Conservation (phyloP, 306 rosid species). For the Vachellia pachyceras region DNA sequence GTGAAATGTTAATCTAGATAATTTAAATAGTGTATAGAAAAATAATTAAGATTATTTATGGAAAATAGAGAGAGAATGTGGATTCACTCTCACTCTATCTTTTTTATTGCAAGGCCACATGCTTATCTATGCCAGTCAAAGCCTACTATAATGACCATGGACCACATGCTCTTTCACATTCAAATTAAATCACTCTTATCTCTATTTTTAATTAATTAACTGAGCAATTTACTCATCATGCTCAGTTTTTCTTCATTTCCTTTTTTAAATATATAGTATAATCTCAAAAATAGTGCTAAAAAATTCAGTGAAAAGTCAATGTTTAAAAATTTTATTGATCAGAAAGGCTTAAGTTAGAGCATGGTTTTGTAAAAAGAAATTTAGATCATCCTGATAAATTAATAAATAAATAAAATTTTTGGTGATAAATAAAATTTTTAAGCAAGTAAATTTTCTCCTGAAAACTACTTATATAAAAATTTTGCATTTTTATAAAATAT, state of each 20-base stretch:
- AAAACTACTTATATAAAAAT: not conserved
- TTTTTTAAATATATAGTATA: too few species aligned
- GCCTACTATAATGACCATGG: not conserved
- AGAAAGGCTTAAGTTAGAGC: too few species aligned
- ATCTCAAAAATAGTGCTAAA: too few species aligned
- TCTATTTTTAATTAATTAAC: not conserved
- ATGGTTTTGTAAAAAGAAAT: too few species aligned
- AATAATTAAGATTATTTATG: not conserved
- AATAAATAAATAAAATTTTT: too few species aligned
- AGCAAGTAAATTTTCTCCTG: too few species aligned
- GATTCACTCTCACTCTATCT: not conserved
- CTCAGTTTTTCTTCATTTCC: too few species aligned
- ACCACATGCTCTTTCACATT: not conserved
- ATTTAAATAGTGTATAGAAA: not conserved
- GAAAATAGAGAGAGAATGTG: not conserved
- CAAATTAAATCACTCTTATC: not conserved
- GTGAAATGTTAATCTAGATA: not conserved
- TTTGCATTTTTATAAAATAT: not conserved
- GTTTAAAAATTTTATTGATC: too few species aligned
- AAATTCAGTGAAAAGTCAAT: too few species aligned
- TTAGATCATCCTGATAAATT: too few species aligned
- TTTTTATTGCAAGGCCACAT: not conserved
- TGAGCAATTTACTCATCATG: not conserved
- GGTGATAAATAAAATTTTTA: too few species aligned
- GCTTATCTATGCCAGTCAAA: slow-evolving; percentile 23